Evolutionary conservation across 2,329 filamentous ascomycete genomes (phyloP), one percentile per base, ranked within the genome.

Genomic region (Teratosphaeria viscida): DNA sequence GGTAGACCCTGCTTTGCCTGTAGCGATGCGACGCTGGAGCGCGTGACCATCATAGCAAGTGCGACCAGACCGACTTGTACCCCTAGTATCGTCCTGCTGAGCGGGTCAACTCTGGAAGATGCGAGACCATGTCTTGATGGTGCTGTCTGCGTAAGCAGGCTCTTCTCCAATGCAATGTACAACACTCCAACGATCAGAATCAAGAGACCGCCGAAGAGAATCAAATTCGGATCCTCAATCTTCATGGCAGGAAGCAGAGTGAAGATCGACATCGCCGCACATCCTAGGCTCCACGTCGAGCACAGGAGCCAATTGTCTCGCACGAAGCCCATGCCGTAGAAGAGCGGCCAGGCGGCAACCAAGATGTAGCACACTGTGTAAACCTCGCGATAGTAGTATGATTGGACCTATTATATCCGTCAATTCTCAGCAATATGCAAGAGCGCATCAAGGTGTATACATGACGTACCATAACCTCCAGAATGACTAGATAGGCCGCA

Each of bases 211-310:
- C 92, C 92, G 53, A 85, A 72, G 61, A 91, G 37, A 32, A 96
- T 90, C 29, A 90, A 78, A 59, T 78, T 80, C 3, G 90, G 72
- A 66, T 88, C 84, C 71, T 99, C 95, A 0, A 84, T 77, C 73
- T 97, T 99, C 73, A 89, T 86, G 2, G 90, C 94, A 1, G 90
- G 88, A 1, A 99, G 79, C 14, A 97, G 75, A 0, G 94, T 99
- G 70, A 99, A 99, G 2, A 83, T 81, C 71, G 92, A 94, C 91
- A 97, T 96, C 3, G 86, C 76, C 1, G 86, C 65, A 73, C 92
- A 96, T 3, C 89, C 88, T 43, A 86, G 67, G 8, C 82, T 80
- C 94, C 94, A 99, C 0, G 85, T 84, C 0, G 78, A 74, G 57
- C 83, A 82, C 2, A 95, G 79, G 3, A 81, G 70, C 12, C 77